Conservation (phyloP, 208 protist genomes). For the Acanthamoeba healyi region DNA sequence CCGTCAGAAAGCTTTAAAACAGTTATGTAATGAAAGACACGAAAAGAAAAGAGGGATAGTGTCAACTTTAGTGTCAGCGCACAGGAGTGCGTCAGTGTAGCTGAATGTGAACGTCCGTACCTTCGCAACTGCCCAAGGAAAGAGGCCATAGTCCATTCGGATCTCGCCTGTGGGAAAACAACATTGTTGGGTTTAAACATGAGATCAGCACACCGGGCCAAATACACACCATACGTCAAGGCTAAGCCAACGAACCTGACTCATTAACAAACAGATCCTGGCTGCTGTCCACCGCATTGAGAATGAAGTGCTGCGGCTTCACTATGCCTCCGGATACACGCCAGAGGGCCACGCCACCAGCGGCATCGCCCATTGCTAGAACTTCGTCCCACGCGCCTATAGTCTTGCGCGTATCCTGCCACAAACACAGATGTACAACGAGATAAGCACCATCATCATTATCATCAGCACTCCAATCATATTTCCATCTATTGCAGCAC, state of each 20-base stretch:
- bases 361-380: background rate
- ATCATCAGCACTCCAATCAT: too few relatives aligned
- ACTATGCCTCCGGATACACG: background rate
- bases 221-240: background rate
- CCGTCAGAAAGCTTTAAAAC: background rate
- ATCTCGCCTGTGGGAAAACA: background rate
- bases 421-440: background rate
- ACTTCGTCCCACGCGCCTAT: background rate
- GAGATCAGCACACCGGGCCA: too few relatives aligned
- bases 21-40: background rate
- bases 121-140: background rate
- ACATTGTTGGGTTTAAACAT: too few relatives aligned
- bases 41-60: background rate
- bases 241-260: background rate
- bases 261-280: background rate
- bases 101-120: background rate
- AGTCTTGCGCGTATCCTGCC: background rate
- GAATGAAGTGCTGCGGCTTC: slow-evolving; percentile 29
- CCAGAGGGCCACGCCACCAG: slow-evolving; percentile 11
- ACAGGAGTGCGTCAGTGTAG: too few relatives aligned
- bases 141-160: background rate
- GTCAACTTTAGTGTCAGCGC: too few relatives aligned
- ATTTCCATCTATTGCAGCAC: too few relatives aligned
- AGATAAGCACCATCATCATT: too few relatives aligned
- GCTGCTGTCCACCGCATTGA: background rate